Conservation (phyloP, 495 filamentous ascomycete genomes). For the Aspergillus coremiiformis region DNA sequence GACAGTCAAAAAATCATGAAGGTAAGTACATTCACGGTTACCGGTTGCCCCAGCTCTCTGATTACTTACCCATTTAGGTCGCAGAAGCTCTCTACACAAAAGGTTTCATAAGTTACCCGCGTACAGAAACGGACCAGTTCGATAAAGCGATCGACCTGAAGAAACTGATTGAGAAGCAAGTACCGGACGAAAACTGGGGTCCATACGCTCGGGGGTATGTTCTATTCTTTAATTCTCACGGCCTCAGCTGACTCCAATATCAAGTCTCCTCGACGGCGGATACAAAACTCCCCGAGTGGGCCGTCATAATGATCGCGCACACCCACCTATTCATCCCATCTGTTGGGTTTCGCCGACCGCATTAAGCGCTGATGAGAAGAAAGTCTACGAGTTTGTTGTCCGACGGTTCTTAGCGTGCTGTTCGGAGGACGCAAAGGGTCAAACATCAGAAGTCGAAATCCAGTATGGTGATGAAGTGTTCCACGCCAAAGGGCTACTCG, state of each 20-base stretch:
- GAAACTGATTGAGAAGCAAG: constrained; percentile 76
- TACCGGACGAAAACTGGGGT: constrained; percentile 68
- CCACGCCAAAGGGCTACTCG: constrained; percentile 71
- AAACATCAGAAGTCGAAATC: constrained; percentile 76
- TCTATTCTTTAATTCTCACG: background rate
- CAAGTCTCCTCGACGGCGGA: constrained; percentile 62
- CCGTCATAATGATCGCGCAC: constrained; percentile 86
- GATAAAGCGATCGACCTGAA: constrained; percentile 82
- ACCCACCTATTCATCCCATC: constrained; percentile 94
- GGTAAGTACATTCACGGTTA: constrained; percentile 21
- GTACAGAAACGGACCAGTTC: constrained; percentile 96
- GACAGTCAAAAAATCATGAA: constrained; percentile 84
- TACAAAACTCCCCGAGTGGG: constrained; percentile 79
- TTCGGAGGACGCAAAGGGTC: constrained; percentile 85
- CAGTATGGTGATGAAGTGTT: constrained; percentile 79
- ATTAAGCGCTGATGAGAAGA: constrained; percentile 58
- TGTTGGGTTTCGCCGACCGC: constrained; percentile 59
- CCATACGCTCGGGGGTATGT: constrained; percentile 61
- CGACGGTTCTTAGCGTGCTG: constrained; percentile 94
- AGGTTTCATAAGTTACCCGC: constrained; percentile 93
- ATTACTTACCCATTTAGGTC: constrained; percentile 30
- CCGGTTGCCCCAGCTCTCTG: background rate
- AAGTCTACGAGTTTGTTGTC: constrained; percentile 89
- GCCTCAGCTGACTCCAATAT: constrained; percentile 7
- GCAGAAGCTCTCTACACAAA: constrained; percentile 89